These are phyloP conservation scores for Colletotrichum simmondsii DNA, from an alignment of 2,329 filamentous ascomycete species.

Conservation along the genomic window DNA sequence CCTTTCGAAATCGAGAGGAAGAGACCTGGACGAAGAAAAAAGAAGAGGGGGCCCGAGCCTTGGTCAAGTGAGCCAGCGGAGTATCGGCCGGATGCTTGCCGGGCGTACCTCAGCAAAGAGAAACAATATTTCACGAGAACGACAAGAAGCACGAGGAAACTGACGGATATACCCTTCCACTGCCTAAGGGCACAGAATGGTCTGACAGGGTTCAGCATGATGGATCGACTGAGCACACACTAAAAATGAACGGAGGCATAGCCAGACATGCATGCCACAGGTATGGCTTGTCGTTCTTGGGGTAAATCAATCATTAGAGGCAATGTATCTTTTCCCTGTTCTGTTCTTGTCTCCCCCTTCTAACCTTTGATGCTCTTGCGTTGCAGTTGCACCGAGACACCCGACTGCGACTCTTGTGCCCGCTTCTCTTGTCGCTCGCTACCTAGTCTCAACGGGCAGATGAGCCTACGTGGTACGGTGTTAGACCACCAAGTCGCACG, in stretches of 20 bases:
- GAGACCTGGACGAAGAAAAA: neutral
- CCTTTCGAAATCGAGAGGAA: neutral
- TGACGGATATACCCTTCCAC: neutral
- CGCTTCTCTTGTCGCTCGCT: neutral
- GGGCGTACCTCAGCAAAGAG: neutral
- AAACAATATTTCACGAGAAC: conserved; percentile 8
- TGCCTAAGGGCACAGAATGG: neutral
- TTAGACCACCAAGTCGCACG: neutral
- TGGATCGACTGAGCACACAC: too few species aligned
- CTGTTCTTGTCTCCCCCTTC: neutral
- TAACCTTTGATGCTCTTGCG: neutral
- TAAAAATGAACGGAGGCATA: too few species aligned
- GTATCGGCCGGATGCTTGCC: conserved; percentile 8
- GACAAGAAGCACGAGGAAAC: neutral
- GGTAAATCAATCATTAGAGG: neutral
- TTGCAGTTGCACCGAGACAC: conserved; percentile 28
- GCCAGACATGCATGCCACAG: neutral
- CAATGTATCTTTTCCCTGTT: neutral
- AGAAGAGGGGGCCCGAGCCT: neutral
- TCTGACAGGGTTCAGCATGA: neutral
- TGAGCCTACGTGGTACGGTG: conserved; percentile 7
- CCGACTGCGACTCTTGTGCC: conserved; percentile 23
- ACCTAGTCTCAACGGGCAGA: conserved; percentile 1
- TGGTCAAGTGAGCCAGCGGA: conserved; percentile 13
- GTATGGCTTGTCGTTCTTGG: neutral